A percentile compares a stretch with the other conserved stretches of the same genome.
Evolutionary conservation across 495 filamentous ascomycete genomes (phyloP).

Genomic region (Pseudevernia furfuracea): DNA sequence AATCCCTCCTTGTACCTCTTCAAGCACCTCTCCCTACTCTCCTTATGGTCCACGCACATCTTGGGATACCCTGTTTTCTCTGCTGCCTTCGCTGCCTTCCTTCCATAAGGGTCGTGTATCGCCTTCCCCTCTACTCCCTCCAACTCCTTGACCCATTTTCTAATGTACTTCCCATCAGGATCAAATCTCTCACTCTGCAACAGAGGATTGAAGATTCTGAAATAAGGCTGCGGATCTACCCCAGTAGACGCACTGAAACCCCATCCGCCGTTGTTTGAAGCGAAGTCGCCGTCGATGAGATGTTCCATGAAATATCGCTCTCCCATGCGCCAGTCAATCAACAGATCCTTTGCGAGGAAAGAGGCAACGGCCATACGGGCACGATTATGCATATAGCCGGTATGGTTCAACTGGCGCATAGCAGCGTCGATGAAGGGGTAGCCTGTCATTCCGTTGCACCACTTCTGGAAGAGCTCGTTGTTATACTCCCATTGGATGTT

Average conservation of each 20-base stretch:
- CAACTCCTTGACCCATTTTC: constrained; percentile 57
- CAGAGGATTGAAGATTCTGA: constrained; percentile 82
- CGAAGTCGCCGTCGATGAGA: constrained; percentile 87
- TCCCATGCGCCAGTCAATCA: constrained; percentile 86
- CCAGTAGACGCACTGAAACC: constrained; percentile 74
- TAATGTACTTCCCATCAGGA: constrained; percentile 49
- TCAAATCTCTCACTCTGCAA: constrained; percentile 79
- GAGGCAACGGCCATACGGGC: constrained; percentile 82
- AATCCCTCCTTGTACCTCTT: constrained; percentile 65
- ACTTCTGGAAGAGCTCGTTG: constrained; percentile 56
- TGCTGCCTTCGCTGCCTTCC: constrained; percentile 46
- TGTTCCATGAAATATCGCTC: constrained; percentile 85
- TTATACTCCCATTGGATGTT: constrained; percentile 79
- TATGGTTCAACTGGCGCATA: constrained; percentile 71
- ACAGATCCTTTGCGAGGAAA: constrained; percentile 78
- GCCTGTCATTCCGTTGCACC: constrained; percentile 72
- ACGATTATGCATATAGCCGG: constrained; percentile 85
- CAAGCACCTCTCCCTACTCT: constrained; percentile 56
- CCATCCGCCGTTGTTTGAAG: constrained; percentile 89
- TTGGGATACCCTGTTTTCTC: constrained; percentile 57
- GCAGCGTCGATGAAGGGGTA: constrained; percentile 86
- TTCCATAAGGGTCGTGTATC: constrained; percentile 72
- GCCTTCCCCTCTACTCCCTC: constrained; percentile 51
- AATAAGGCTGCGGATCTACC: constrained; percentile 88
- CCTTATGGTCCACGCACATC: constrained; percentile 67